Evolutionary conservation across 495 filamentous ascomycete species (phyloP), one percentile per base, ranked within the genome.

Genomic region (Penicillium bovifimosum): DNA sequence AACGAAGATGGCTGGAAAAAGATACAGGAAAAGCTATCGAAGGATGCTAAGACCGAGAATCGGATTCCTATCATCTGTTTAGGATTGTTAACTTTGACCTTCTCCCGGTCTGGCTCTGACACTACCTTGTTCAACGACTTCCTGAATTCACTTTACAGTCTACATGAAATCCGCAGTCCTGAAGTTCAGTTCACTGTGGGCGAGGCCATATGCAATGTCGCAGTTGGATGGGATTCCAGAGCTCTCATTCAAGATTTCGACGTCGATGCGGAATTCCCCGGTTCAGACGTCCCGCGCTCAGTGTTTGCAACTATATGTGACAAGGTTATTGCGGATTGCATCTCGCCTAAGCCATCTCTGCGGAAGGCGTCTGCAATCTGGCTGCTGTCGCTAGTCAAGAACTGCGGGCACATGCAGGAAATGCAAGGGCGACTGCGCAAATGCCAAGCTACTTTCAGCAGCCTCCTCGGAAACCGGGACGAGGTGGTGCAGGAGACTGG

Each of bases 401-500:
- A 91, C 60, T 96, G 91, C 66, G 90, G 89, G 0, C 80, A 91
- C 52, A 71, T 85, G 14, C 66, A 71, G 17, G 80, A 87, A 53
- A 76, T 96, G 35, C 86, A 93, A 63, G 68, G 73, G 4, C 79
- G 83, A 9, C 69, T 98, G 49, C 77, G 85, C 51, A 78, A 87
- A 55, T 93, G 86, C 64, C 93, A 98, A 67, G 80, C 74, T 44
- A 89, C 87, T 4, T 98, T 98, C 67, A 87, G 91, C 71, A 75
- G 83, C 13, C 82, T 96, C n/a, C 79, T 98, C 29, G 81, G 84
- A 10, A 90, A 95, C 62, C 78, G 91, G 16, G 93, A 98, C 53
- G 88, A 96, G 62, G 78, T 96, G 39, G 90, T 96, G 6, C 93
- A 96, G 66, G 93, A 98, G 65, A 90, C 91, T 2, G 93, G 95